phyloP scores from a whole-genome alignment of 352 stramenopile species.

The Achlya hypogyna region DNA sequence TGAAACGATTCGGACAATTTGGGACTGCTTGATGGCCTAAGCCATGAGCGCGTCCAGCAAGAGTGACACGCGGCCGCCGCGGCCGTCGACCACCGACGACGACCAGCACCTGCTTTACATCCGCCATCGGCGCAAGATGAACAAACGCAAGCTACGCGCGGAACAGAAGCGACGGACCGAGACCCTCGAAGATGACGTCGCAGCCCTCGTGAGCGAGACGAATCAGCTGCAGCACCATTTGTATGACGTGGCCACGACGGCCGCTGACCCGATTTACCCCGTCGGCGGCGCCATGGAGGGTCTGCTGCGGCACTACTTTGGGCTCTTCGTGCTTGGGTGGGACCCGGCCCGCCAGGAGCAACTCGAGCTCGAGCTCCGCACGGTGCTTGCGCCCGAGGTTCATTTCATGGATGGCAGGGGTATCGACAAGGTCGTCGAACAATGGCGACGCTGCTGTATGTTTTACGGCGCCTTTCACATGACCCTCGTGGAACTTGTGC shows the following conservation, averaged over 20 bases:
- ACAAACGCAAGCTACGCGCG: conserved; percentile 4
- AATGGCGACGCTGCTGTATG: conserved; percentile 1
- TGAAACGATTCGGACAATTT: conserved; percentile 7
- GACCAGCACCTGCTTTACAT: conserved; percentile 2
- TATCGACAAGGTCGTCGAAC: background rate
- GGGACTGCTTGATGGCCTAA: background rate
- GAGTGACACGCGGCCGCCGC: background rate
- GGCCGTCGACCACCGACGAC: background rate
- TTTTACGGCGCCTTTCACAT: conserved; percentile 2
- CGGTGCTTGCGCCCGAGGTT: background rate
- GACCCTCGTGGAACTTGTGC: background rate
- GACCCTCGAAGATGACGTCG: background rate
- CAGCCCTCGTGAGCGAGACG: background rate
- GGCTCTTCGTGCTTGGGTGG: background rate
- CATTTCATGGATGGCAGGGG: background rate
- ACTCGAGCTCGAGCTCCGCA: background rate
- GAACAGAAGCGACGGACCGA: conserved; percentile 2
- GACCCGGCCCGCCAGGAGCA: background rate
- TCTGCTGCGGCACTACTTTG: conserved; percentile 1
- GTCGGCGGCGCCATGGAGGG: background rate
- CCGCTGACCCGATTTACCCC: background rate
- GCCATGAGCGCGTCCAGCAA: background rate
- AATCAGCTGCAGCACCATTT: background rate
- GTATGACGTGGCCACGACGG: background rate
- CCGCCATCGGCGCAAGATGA: conserved; percentile 16